Evolutionary conservation across 2,329 filamentous ascomycete species (phyloP).

Genomic region (Trichoderma cornu-damae): DNA sequence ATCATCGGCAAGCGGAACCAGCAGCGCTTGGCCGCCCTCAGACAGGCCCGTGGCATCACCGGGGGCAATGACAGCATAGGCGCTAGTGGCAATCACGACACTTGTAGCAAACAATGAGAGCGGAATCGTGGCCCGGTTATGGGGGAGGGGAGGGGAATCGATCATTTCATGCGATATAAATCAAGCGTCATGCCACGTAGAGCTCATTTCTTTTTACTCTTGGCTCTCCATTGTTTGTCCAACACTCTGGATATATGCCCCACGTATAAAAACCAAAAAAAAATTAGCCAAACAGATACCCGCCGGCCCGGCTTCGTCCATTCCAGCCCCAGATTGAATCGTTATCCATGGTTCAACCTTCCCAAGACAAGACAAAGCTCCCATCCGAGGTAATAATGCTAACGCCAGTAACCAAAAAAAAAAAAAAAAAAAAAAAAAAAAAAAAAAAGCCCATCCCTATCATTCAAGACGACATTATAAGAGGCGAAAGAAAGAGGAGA

Average conservation of each 20-base stretch:
- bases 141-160: neutral
- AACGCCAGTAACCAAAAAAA: conserved; percentile 16
- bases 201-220: conserved; percentile 5
- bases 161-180: conserved; percentile 10
- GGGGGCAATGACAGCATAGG: conserved; percentile 6
- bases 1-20: conserved; percentile 66
- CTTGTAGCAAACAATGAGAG: conserved; percentile 6
- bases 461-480: neutral
- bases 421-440: too few species aligned
- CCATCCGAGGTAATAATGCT: neutral
- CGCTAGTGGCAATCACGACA: conserved; percentile 18
- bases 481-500: neutral
- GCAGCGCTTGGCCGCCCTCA: conserved; percentile 51
- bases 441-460: conserved; percentile 1
- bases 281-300: neutral
- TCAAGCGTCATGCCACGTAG: conserved; percentile 12
- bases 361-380: conserved; percentile 6
- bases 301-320: conserved; percentile 10
- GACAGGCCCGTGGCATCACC: conserved; percentile 11
- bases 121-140: neutral
- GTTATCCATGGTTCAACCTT: conserved; percentile 6
- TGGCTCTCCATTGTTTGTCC: conserved; percentile 8
- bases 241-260: conserved; percentile 16
- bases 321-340: conserved; percentile 6
- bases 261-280: conserved; percentile 2